A percentile compares a stretch with the other conserved stretches of the same genome.
Evolutionary conservation across 2,329 filamentous ascomycete genomes (phyloP).

Genomic region (Penicillium sp.): DNA sequence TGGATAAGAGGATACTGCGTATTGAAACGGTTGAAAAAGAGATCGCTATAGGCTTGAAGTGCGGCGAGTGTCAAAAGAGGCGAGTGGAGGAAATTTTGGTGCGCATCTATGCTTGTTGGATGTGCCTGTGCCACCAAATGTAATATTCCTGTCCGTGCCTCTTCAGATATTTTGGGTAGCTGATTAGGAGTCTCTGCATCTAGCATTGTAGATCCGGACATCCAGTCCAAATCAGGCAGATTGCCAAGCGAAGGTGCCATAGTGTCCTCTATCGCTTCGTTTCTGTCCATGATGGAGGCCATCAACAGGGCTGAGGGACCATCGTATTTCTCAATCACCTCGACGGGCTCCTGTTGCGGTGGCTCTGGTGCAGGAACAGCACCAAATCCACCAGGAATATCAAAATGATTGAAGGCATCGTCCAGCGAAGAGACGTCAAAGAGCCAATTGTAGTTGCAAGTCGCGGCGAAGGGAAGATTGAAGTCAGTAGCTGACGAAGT

Average conservation of each 20-base stretch:
- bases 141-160: constrained; percentile 45
- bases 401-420: constrained; percentile 31
- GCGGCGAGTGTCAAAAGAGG: constrained; percentile 54
- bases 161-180: constrained; percentile 34
- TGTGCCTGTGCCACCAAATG: constrained; percentile 54
- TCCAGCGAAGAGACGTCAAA: constrained; percentile 52
- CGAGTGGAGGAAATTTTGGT: constrained; percentile 51
- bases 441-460: constrained; percentile 64
- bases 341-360: constrained; percentile 3
- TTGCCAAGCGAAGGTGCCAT: constrained; percentile 8
- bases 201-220: constrained; percentile 21
- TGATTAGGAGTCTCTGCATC: constrained; percentile 6
- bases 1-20: constrained; percentile 62
- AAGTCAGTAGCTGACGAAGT: constrained; percentile 57
- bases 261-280: not conserved
- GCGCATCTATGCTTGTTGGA: constrained; percentile 52
- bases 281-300: constrained; percentile 26
- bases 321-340: constrained; percentile 15
- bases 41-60: constrained; percentile 59
- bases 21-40: constrained; percentile 65
- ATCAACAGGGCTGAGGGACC: constrained; percentile 27
- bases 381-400: constrained; percentile 28
- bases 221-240: constrained; percentile 31
- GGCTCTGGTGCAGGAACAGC: constrained; percentile 24
- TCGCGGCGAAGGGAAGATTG: constrained; percentile 66